Evolutionary conservation across 2,329 filamentous ascomycete species (phyloP), one percentile per base, ranked within the genome.

Genomic region (Botryosphaeria dothidea): DNA sequence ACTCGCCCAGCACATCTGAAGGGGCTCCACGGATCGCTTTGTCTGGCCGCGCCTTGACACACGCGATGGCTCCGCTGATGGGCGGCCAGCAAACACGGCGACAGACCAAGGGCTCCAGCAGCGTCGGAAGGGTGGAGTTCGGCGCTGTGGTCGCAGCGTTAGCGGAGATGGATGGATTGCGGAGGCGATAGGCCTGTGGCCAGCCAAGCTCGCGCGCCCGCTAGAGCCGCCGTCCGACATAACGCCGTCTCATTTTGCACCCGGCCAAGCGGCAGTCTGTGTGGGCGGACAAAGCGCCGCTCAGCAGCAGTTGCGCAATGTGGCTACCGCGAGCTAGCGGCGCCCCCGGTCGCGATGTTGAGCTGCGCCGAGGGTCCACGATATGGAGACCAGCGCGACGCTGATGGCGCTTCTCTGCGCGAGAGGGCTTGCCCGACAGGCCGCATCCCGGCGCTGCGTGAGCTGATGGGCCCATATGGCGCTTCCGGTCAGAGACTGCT

Each of bases 1-100:
- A 46, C 36, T 63, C 48, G 61, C 41, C 29, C 23, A 1, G 48
- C 36, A 27, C 11, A 31, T 13, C 23, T 19, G 45, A 8, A 19
- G n/a, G n/a, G 25, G 58, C 60, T 62, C 60, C 60, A 62, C 60
- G 61, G 61, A 63, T 63, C 48, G 48, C 48, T 29, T 41, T 38
- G 36, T 36, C 57, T 62, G 46, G 45, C 46, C 49, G 31, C 60
- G 29, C 58, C 34, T 27, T 48, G 43, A 31, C 57, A 51, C 45
- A 46, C 58, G 34, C 52, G 54, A 41, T 43, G 54, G 34, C 23
- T 46, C 46, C 45, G 61, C 61, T 63, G 48, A 63, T 45, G 25
- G 41, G 34, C 61, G 61, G 48, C 61, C 46, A 45, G 61, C 60
- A 54, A 63, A 43, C 60, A 52, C 38, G 38, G 9, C 38, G 4